These are phyloP conservation scores for Trichocomaceae sp. DNA, from an alignment of 2,329 filamentous ascomycete species.

Conservation along the genomic window DNA sequence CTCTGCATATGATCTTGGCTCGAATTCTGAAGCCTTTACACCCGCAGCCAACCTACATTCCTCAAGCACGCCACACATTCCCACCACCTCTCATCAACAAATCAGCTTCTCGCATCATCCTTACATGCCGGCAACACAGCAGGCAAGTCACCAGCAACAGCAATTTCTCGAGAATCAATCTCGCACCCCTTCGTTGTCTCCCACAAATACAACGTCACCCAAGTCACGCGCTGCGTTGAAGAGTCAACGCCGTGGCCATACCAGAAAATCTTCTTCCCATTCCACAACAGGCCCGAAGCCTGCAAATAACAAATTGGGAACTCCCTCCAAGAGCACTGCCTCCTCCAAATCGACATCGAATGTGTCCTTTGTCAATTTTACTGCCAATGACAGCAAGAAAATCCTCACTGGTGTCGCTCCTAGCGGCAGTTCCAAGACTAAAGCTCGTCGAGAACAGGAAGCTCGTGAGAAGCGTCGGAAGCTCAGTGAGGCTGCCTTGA, in stretches of 20 bases:
- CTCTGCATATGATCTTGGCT: slow-evolving; percentile 29
- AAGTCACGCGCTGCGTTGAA: slow-evolving; percentile 22
- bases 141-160: slow-evolving; percentile 16
- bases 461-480: slow-evolving; percentile 64
- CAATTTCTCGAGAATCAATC: slow-evolving; percentile 19
- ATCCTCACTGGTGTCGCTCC: slow-evolving; percentile 88
- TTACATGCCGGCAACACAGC: slow-evolving; percentile 18
- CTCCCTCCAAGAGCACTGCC: slow-evolving; percentile 24
- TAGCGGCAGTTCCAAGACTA: slow-evolving; percentile 86
- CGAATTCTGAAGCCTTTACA: slow-evolving; percentile 23
- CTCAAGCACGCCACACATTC: slow-evolving; percentile 14
- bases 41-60: slow-evolving; percentile 19
- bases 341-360: slow-evolving; percentile 34
- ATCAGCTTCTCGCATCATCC: slow-evolving; percentile 10
- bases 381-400: slow-evolving; percentile 66
- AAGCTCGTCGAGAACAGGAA: slow-evolving; percentile 84
- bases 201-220: slow-evolving; percentile 26
- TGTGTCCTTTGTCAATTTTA: slow-evolving; percentile 80
- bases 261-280: slow-evolving; percentile 36
- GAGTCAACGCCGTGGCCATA: slow-evolving; percentile 32
- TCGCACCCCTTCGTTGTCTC: slow-evolving; percentile 35
- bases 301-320: slow-evolving; percentile 23
- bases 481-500: slow-evolving; percentile 37
- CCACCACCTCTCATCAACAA: slow-evolving; percentile 5
- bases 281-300: slow-evolving; percentile 27